A percentile compares a stretch with the other conserved stretches of the same genome.
Conservation (phyloP, 2,329 filamentous ascomycete species). For the Alternaria sp. region DNA sequence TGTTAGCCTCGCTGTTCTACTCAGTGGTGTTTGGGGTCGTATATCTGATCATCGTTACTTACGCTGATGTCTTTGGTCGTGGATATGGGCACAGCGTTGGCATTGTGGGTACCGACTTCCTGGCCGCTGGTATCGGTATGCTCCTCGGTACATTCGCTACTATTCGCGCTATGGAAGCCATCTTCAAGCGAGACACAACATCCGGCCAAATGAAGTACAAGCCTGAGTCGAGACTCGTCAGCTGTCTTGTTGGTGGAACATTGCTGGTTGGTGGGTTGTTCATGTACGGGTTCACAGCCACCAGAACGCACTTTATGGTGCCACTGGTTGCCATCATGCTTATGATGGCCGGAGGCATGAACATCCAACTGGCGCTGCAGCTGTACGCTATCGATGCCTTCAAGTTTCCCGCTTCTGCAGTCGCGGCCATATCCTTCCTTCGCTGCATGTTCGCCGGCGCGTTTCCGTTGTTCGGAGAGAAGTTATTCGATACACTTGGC, state of each 20-base stretch:
- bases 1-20: slow-evolving; percentile 13
- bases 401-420: slow-evolving; percentile 17
- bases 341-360: slow-evolving; percentile 11
- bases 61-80: slow-evolving; percentile 12
- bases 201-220: slow-evolving; percentile 10
- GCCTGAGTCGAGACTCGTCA: slow-evolving; percentile 16
- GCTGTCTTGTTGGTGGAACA: slow-evolving; percentile 8
- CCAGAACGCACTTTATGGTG: slow-evolving; percentile 16
- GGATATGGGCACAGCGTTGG: slow-evolving; percentile 18
- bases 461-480: slow-evolving; percentile 18
- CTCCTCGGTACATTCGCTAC: slow-evolving; percentile 19
- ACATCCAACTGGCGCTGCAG: slow-evolving; percentile 14
- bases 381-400: slow-evolving; percentile 17
- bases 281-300: slow-evolving; percentile 19
- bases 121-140: slow-evolving; percentile 16
- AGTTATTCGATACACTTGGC: slow-evolving; percentile 12
- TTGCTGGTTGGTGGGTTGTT: slow-evolving; percentile 13
- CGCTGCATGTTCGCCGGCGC: slow-evolving; percentile 16
- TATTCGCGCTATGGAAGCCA: slow-evolving; percentile 17
- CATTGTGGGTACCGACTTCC: slow-evolving; percentile 18
- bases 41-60: slow-evolving; percentile 20
- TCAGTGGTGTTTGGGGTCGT: slow-evolving; percentile 16
- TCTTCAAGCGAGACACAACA: slow-evolving; percentile 9
- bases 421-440: slow-evolving; percentile 16
- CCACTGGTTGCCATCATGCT: slow-evolving; percentile 12